Conservation (phyloP, 768 basidiomycete genomes). For the Pleurotus platypus region DNA sequence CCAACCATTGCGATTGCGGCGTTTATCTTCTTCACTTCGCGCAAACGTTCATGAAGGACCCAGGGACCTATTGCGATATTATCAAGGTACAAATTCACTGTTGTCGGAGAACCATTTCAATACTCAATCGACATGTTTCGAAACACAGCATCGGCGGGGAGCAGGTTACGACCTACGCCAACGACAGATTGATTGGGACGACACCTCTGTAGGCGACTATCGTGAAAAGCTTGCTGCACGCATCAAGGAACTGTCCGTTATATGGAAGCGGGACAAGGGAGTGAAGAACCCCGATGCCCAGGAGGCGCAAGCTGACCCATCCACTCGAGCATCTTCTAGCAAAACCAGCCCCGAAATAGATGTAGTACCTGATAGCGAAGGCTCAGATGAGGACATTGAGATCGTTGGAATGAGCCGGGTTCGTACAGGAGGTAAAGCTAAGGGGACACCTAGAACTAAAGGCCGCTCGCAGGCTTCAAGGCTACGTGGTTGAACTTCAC, state of each 20-base stretch:
- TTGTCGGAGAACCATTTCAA: background rate
- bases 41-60: constrained; percentile 67
- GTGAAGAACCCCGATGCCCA: constrained; percentile 30
- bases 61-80: constrained; percentile 42
- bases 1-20: constrained; percentile 91
- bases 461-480: background rate
- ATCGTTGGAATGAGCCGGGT: constrained; percentile 30
- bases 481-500: background rate
- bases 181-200: constrained; percentile 51
- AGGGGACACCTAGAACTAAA: background rate
- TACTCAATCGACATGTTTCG: background rate
- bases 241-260: constrained; percentile 45
- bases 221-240: constrained; percentile 41
- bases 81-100: constrained; percentile 38
- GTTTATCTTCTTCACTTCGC: constrained; percentile 88
- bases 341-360: background rate
- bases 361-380: constrained; percentile 13
- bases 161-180: constrained; percentile 23
- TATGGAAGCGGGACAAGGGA: constrained; percentile 47
- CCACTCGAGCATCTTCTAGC: background rate
- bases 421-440: constrained; percentile 1
- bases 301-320: background rate
- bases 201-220: constrained; percentile 37
- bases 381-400: constrained; percentile 40
- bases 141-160: constrained; percentile 22